Percentiles rank a stretch among this genome's conserved stretches.
Conservation (phyloP, 1,284 basidiomycete genomes). For the Marasmius sp. region DNA sequence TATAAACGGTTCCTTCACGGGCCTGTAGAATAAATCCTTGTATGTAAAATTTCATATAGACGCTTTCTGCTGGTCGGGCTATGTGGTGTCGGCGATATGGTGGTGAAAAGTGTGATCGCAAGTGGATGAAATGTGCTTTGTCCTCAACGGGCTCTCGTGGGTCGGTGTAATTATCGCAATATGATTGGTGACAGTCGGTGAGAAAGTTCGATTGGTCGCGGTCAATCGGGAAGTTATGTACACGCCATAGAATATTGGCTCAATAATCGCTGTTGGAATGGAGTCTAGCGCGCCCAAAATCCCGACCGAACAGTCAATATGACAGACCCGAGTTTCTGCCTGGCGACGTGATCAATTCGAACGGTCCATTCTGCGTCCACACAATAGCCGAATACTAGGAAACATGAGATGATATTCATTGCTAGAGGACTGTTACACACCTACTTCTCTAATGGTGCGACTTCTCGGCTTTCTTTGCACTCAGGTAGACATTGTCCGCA, state of each 20-base stretch:
- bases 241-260: background rate
- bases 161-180: too few species aligned
- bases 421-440: background rate
- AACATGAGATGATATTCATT: background rate
- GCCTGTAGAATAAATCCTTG: background rate
- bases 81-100: too few species aligned
- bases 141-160: too few species aligned
- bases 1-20: conserved; percentile 68
- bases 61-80: too few species aligned
- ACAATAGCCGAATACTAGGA: background rate
- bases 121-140: too few species aligned
- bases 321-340: background rate
- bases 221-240: too few species aligned
- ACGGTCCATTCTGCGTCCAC: too few species aligned
- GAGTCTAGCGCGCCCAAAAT: background rate
- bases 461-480: conserved; percentile 31
- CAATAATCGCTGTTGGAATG: background rate
- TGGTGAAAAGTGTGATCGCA: too few species aligned
- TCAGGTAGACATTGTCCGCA: conserved; percentile 68
- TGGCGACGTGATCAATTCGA: too few species aligned
- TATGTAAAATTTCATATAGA: background rate
- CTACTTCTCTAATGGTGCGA: conserved; percentile 34
- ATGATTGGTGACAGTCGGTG: too few species aligned
- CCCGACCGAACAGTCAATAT: background rate
- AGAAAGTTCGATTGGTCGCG: too few species aligned